Base-by-base conservation (phyloP, 106 monocot species). In the Dioscorea alata region DNA sequence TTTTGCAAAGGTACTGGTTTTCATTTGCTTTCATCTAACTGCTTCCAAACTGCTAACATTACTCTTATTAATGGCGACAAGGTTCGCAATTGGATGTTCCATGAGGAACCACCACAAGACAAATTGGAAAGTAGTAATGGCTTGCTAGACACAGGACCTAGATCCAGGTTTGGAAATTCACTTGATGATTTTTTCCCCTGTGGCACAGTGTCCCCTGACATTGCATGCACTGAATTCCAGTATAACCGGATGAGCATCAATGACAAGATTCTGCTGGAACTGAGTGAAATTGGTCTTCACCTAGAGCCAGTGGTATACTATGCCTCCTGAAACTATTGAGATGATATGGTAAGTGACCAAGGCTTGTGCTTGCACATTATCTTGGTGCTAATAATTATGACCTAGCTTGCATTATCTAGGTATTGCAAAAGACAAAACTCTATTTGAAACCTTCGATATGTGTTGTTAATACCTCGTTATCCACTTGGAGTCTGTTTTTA, bases 261-360 rank as follows among this genome's bases (percentile, higher is more conserved):
- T 62, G 82, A 85, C 50, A 76, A 82, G 53, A 79, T 89, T 69
- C 73, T 89, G 49, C 66, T 85, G 32, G 88, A 89, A 69, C 82
- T 89, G 34, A 78, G 71, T 77, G 85, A 85, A 79, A 79, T 89
- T 71, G 88, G 88, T 53, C 68, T 89, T 49, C 80, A 68, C 42
- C 79, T 79, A 8, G 88, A 89, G 63, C 71, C 73, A 71, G 79
- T 89, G 70, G 88, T 89, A 19, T 54, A 42, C 6, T 42, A 0
- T 42, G 6, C 6, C 42, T 3, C 42, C 6, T 42, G 42, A 42
- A 42, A 42, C 42, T 42, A 10, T 42, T 42, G 42, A 10, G 9
- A 42, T 42, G 10, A 42, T 42, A 6, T 2, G 10, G 28, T 28
- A 28, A 28, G 28, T 28, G 28, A 28, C 28, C 28, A 28, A 1